Evolutionary conservation across 176 grass and related monocot species (phyloP), one percentile per base, ranked within the genome.

Genomic region (Triticum aestivum): DNA sequence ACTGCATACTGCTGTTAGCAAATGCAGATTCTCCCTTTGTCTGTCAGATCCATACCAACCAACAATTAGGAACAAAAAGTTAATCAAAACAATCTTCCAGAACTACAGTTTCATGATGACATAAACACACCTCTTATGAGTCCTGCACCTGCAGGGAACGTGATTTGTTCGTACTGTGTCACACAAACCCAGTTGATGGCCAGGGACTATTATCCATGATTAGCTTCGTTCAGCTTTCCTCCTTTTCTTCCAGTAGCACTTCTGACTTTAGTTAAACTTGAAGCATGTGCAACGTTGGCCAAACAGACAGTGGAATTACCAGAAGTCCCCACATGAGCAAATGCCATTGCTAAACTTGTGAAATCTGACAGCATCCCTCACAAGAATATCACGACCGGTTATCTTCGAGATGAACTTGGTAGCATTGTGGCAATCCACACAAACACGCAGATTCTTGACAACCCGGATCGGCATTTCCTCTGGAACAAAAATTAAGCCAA

Each of bases 371-470:
- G 93, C 77, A 77, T 90, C 93, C 11, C 90, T 91, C 42, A 92
- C 90, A 79, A 94, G 87, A 92, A 94, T 94, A 49, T 94, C 90
- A 37, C 90, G 87, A 1, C 75, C 85, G 18, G 88, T 88, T 76
- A 94, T 88, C 79, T 86, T 91, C 23, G 90, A 94, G 65, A 94
- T 94, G 52, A 88, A 90, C 73, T 94, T 92, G 35, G 93, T 94
- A 72, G 88, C 90, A 90, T 90, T 94, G 42, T 94, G 90, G 23
- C 92, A 94, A 88, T 92, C 92, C 15, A 72, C 24, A 75, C 90
- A 94, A 49, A 92, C 90, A 1, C 93, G 85, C 26, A 94, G 85
- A 66, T 94, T 92, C 82, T 94, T 92, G 61, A 92, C 90, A 49
- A 94, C 73, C 78, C 90, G 73, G 61, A 94, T 94, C 4, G 87